Conservation (phyloP, 2,329 filamentous ascomycete species). For the Thelonectria discophora region DNA sequence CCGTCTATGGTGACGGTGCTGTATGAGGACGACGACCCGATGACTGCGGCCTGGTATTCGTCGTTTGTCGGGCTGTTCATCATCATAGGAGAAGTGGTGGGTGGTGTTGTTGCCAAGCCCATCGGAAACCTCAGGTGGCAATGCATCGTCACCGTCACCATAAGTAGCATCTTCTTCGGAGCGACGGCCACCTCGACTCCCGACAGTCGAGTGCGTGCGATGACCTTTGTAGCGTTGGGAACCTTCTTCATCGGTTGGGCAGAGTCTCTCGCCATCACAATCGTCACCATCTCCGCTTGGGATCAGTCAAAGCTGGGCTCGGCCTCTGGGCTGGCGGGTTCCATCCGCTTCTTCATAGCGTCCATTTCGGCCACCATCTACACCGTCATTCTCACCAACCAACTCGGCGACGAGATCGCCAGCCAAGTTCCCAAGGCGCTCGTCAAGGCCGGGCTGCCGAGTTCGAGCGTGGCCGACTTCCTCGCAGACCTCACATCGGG, state of each 20-base stretch:
- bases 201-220: slow-evolving; percentile 40
- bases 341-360: slow-evolving; percentile 48
- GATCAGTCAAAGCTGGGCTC: slow-evolving; percentile 49
- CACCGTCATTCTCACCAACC: slow-evolving; percentile 46
- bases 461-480: slow-evolving; percentile 46
- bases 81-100: slow-evolving; percentile 40
- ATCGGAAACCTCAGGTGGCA: slow-evolving; percentile 47
- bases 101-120: slow-evolving; percentile 38
- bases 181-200: slow-evolving; percentile 42
- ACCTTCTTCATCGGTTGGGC: slow-evolving; percentile 49
- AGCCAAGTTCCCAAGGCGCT: slow-evolving; percentile 45
- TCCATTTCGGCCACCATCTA: slow-evolving; percentile 48
- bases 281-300: slow-evolving; percentile 46
- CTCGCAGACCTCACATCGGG: slow-evolving; percentile 45
- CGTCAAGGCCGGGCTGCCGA: slow-evolving; percentile 49
- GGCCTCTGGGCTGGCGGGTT: slow-evolving; percentile 47
- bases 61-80: slow-evolving; percentile 44
- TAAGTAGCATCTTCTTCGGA: slow-evolving; percentile 45
- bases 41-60: slow-evolving; percentile 40
- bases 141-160: slow-evolving; percentile 39
- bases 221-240: slow-evolving; percentile 43
- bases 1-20: slow-evolving; percentile 47
- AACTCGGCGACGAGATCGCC: slow-evolving; percentile 44
- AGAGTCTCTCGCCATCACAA: slow-evolving; percentile 47
- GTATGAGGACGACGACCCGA: slow-evolving; percentile 39